Conservation (phyloP, 2,329 filamentous ascomycete species). For the Colletotrichum sublineola region DNA sequence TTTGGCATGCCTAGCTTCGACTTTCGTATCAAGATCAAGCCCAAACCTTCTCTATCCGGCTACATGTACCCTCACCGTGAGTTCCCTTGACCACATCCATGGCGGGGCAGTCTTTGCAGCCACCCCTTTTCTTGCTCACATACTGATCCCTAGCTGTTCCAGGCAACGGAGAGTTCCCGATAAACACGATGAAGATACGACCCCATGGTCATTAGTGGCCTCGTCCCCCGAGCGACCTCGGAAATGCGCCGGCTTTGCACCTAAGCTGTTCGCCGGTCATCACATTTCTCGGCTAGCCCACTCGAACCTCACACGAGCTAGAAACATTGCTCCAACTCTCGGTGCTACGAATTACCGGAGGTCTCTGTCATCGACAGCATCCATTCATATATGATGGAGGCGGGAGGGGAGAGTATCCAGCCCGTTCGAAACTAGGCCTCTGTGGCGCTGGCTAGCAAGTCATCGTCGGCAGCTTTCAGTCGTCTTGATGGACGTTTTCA, state of each 20-base stretch:
- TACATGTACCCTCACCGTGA: conserved; percentile 16
- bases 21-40: neutral
- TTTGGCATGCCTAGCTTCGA: conserved; percentile 6
- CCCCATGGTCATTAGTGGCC: conserved; percentile 32
- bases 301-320: conserved; percentile 45
- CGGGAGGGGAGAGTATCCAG: conserved; percentile 50
- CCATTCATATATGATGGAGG: conserved; percentile 57
- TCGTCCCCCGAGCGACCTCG: conserved; percentile 43
- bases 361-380: conserved; percentile 63
- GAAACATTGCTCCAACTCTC: conserved; percentile 35
- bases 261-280: conserved; percentile 35
- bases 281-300: conserved; percentile 48
- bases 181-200: conserved; percentile 42
- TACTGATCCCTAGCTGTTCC: conserved; percentile 22
- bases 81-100: neutral
- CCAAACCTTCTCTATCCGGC: conserved; percentile 23
- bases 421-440: neutral
- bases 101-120: neutral
- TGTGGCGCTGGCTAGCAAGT: conserved; percentile 58
- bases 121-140: conserved; percentile 69
- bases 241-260: conserved; percentile 42
- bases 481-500: conserved; percentile 67
- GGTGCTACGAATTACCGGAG: conserved; percentile 56
- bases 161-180: conserved; percentile 44
- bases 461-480: conserved; percentile 67